A percentile compares a stretch with the other conserved stretches of the same genome.
Conservation (phyloP, 768 basidiomycete genomes). For the Calocybe gangraenosa region DNA sequence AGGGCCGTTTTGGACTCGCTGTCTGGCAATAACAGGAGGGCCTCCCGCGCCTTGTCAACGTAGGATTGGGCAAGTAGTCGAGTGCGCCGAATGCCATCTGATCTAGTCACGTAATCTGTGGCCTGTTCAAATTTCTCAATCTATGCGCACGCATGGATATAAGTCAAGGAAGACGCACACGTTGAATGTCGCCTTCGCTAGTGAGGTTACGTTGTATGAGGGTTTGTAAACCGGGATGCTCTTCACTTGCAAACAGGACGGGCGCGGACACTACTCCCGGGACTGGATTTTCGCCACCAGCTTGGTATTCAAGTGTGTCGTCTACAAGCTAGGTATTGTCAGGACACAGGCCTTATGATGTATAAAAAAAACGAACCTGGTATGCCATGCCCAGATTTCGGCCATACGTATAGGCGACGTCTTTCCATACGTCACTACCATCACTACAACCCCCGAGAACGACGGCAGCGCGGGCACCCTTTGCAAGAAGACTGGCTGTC, state of each 20-base stretch:
- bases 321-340: slow-evolving; percentile 62
- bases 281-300: slow-evolving; percentile 23
- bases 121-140: slow-evolving; percentile 40
- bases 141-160: background rate
- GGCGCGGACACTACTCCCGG: slow-evolving; percentile 68
- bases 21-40: slow-evolving; percentile 67
- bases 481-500: slow-evolving; percentile 88
- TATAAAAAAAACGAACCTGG: slow-evolving; percentile 20
- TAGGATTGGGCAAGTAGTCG: slow-evolving; percentile 70
- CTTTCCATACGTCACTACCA: slow-evolving; percentile 80
- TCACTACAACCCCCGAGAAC: slow-evolving; percentile 73
- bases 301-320: slow-evolving; percentile 75
- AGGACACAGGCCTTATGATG: slow-evolving; percentile 4
- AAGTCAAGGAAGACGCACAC: slow-evolving; percentile 47
- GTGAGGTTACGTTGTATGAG: slow-evolving; percentile 79
- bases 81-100: slow-evolving; percentile 77
- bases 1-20: slow-evolving; percentile 79
- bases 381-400: slow-evolving; percentile 85
- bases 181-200: slow-evolving; percentile 73
- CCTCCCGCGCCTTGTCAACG: slow-evolving; percentile 71
- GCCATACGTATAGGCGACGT: slow-evolving; percentile 88
- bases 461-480: slow-evolving; percentile 78
- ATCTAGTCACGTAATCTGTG: slow-evolving; percentile 57
- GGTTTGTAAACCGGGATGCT: slow-evolving; percentile 70
- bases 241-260: slow-evolving; percentile 81